phyloP scores from a whole-genome alignment of 2,329 filamentous ascomycete genomes.

The Hypoxylon sp. region DNA sequence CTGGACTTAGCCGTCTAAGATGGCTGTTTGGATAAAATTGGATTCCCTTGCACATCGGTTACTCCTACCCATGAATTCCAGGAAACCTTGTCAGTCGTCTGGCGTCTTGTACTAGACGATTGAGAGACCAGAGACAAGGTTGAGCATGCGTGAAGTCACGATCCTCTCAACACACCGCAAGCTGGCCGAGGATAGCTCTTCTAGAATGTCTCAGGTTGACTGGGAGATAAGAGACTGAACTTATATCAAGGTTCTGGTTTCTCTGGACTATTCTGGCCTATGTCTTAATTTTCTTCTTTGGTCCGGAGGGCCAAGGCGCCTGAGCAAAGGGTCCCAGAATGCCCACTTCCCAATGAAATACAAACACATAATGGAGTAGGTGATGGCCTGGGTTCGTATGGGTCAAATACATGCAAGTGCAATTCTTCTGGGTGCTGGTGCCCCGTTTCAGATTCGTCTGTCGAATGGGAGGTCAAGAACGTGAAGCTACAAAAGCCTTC shows the following conservation, averaged over 20 bases:
- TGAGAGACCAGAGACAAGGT: constrained; percentile 8
- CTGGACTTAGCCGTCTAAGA: constrained; percentile 21
- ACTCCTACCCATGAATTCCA: constrained; percentile 2
- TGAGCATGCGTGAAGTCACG: constrained; percentile 16
- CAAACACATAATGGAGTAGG: constrained; percentile 18
- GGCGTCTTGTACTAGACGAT: constrained; percentile 7
- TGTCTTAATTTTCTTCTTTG: constrained; percentile 7
- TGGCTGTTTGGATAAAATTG: constrained; percentile 22
- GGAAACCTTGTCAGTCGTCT: constrained; percentile 5
- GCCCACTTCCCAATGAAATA: constrained; percentile 19
- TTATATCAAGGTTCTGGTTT: constrained; percentile 7
- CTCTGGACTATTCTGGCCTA: background rate
- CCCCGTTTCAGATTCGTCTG: constrained; percentile 26
- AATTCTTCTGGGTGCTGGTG: constrained; percentile 17
- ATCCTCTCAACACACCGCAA: constrained; percentile 10
- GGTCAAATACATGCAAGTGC: constrained; percentile 38
- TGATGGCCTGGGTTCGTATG: constrained; percentile 11
- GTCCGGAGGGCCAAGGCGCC: constrained; percentile 7
- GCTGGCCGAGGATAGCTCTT: constrained; percentile 5
- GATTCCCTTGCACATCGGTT: constrained; percentile 22
- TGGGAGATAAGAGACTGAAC: constrained; percentile 13
- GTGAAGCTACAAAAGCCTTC: constrained; percentile 2
- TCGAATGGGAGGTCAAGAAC: constrained; percentile 23
- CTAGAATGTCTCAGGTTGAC: constrained; percentile 13
- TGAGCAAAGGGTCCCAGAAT: constrained; percentile 12